Conservation (phyloP, 495 filamentous ascomycete species). For the Podospora sp. region DNA sequence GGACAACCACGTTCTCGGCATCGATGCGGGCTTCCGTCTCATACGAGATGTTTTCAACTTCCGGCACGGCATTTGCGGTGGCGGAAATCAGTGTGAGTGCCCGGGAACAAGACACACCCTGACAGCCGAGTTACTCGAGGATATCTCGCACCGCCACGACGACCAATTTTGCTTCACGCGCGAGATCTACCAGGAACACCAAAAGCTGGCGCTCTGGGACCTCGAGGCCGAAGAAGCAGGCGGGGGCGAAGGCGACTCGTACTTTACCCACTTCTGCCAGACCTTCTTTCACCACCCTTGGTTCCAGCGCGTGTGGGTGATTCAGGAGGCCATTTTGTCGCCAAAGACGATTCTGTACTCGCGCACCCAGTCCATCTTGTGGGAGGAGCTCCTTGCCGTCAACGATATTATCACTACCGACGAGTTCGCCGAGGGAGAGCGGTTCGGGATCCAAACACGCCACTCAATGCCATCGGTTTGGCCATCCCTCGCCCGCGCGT, state of each 20-base stretch:
- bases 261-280: constrained; percentile 10
- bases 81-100: constrained; percentile 3
- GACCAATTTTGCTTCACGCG: not conserved
- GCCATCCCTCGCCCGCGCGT: not conserved
- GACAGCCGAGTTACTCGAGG: not conserved
- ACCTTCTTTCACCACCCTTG: constrained; percentile 15
- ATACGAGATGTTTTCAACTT: constrained; percentile 16
- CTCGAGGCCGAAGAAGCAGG: constrained; percentile 1
- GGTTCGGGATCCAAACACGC: not conserved
- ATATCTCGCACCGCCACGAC: not conserved
- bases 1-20: constrained; percentile 29
- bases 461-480: constrained; percentile 12
- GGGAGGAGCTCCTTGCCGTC: constrained; percentile 15
- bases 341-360: constrained; percentile 2
- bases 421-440: constrained; percentile 3
- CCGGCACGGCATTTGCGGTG: not conserved
- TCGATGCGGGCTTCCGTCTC: not conserved
- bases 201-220: not conserved
- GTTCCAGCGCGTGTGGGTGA: constrained; percentile 23
- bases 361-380: not conserved
- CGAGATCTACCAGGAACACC: constrained; percentile 2
- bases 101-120: not conserved
- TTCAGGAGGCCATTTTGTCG: constrained; percentile 18
- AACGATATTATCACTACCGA: not conserved
- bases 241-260: not conserved